Base-by-base conservation (phyloP, 169 alveolate species). In the Amoebophrya sp. region DNA sequence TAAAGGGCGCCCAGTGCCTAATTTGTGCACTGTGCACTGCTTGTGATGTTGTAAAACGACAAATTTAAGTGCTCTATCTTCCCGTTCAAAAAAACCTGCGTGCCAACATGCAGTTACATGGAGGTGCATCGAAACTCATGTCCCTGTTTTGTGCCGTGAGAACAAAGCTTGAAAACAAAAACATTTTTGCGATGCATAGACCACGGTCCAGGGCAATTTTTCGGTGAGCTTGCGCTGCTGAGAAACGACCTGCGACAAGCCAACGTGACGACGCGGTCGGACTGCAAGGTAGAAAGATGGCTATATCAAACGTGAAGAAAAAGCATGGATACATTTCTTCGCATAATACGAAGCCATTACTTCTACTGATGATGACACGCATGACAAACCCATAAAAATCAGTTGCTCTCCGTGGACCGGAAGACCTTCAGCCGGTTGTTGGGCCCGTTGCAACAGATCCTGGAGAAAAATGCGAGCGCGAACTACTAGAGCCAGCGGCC, bases 171-270 rank as follows among this genome's bases (percentile, higher is more conserved):
- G n/a, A n/a, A n/a, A n/a, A n/a, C n/a, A n/a, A n/a, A n/a, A n/a
- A n/a, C n/a, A n/a, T n/a, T n/a, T n/a, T n/a, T n/a, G n/a, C n/a
- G n/a, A n/a, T n/a, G n/a, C n/a, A n/a, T n/a, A n/a, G 83, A 66
- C 7, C 18, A 66, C 35, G 83, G 83, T 3, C 83, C 83, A 25
- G 83, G 83, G 1, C 83, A 66, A 25, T 66, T 66, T n/a, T 66
- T 66, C 83, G 83, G 83, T 1, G 83, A 66, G 83, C 83, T 66
- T 25, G 83, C 83, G 38, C 18, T 66, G 83, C 83, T 66, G 38
- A 2, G 83, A 18, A 66, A 66, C 32, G 83, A 66, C 32, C 83
- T 66, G 83, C 83, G 83, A 2, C 83, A 66, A n/a, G 83, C 83
- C 0, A 66, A 18, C 18, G 83, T 66, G 32, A 66, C 83, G 83